Conservation (phyloP, 2,329 filamentous ascomycete species). For the Cladobotryum mycophilum region DNA sequence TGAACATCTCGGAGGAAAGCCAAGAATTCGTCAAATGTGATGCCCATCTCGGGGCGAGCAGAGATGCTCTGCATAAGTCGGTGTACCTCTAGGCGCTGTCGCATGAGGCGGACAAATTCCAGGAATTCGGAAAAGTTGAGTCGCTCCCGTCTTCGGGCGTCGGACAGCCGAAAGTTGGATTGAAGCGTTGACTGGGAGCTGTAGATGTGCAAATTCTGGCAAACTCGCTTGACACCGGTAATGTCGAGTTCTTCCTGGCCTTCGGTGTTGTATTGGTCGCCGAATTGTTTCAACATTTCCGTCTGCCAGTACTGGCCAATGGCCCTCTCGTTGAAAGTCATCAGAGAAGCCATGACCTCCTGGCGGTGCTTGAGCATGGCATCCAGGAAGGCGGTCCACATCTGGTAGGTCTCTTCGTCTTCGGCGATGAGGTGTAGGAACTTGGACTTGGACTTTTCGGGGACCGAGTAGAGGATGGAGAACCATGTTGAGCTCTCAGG, state of each 20-base stretch:
- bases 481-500: slow-evolving; percentile 71
- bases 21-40: slow-evolving; percentile 69
- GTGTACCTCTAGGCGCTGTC: slow-evolving; percentile 75
- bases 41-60: slow-evolving; percentile 52
- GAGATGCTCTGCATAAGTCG: slow-evolving; percentile 62
- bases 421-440: slow-evolving; percentile 82
- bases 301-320: slow-evolving; percentile 79
- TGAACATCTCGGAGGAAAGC: slow-evolving; percentile 69
- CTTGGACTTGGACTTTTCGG: slow-evolving; percentile 75
- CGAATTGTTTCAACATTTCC: slow-evolving; percentile 68
- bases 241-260: slow-evolving; percentile 71
- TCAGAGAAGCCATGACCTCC: slow-evolving; percentile 82
- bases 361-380: slow-evolving; percentile 80
- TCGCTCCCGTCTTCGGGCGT: slow-evolving; percentile 55
- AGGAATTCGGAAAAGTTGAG: slow-evolving; percentile 78
- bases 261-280: slow-evolving; percentile 41
- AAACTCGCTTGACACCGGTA: slow-evolving; percentile 72
- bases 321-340: slow-evolving; percentile 76
- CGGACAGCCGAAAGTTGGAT: slow-evolving; percentile 67
- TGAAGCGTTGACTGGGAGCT: slow-evolving; percentile 69
- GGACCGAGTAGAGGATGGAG: slow-evolving; percentile 79
- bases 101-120: slow-evolving; percentile 75
- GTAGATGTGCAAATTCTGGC: slow-evolving; percentile 87
- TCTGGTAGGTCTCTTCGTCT: slow-evolving; percentile 60
- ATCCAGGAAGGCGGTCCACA: slow-evolving; percentile 82